These are phyloP conservation scores for Dysphania ambrosioides DNA, from an alignment of 148 eudicot genomes.

Conservation along the genomic window DNA sequence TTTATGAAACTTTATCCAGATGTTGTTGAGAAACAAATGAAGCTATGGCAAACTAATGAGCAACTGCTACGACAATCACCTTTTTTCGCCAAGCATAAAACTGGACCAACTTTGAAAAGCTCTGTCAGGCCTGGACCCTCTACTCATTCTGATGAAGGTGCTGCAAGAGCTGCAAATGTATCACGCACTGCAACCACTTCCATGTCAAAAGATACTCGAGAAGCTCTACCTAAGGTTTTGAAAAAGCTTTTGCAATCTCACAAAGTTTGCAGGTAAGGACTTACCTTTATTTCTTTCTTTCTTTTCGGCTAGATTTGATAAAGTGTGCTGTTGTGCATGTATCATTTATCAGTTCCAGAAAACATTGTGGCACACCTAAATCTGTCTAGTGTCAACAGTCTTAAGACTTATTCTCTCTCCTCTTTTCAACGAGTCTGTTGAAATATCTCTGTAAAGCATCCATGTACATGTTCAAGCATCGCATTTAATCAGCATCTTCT, in stretches of 20 bases:
- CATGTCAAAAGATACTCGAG: slow-evolving; percentile 64
- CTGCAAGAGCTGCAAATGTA: slow-evolving; percentile 36
- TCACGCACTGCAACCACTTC: slow-evolving; percentile 24
- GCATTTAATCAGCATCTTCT: not conserved
- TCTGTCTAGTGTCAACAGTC: too few relatives aligned
- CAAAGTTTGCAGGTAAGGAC: slow-evolving; percentile 77
- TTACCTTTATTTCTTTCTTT: too few relatives aligned
- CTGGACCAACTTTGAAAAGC: slow-evolving; percentile 19
- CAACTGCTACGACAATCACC: slow-evolving; percentile 21
- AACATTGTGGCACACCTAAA: not conserved
- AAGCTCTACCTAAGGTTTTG: slow-evolving; percentile 59
- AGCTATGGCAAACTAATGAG: slow-evolving; percentile 38
- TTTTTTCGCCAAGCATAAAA: slow-evolving; percentile 11
- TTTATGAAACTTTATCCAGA: slow-evolving; percentile 52
- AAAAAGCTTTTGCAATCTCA: slow-evolving; percentile 52
- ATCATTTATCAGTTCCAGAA: not conserved
- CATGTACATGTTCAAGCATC: not conserved
- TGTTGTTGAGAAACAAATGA: slow-evolving; percentile 46
- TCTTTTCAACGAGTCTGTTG: not conserved
- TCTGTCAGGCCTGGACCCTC: slow-evolving; percentile 30
- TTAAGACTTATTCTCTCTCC: not conserved
- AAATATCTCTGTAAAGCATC: not conserved
- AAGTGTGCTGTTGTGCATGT: not conserved
- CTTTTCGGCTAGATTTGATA: too few relatives aligned
- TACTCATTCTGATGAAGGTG: slow-evolving; percentile 30